A percentile compares a stretch with the other conserved stretches of the same genome.
phyloP scores from a whole-genome alignment of 2,329 filamentous ascomycete genomes.

The Teratosphaeria destructans region DNA sequence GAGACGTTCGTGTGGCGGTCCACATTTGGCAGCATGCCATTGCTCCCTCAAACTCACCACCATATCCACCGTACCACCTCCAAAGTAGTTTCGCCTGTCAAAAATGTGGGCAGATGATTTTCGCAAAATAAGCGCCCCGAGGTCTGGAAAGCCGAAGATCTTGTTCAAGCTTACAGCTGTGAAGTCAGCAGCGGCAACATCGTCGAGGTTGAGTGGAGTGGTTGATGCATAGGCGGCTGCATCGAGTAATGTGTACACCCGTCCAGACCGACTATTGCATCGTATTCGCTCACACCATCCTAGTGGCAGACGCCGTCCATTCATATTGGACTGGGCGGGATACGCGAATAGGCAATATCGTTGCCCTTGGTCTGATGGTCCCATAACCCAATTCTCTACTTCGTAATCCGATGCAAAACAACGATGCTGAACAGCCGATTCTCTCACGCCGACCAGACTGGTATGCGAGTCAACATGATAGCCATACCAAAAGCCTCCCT shows the following conservation, averaged over 20 bases:
- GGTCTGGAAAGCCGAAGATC: constrained; percentile 92
- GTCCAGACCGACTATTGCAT: background rate
- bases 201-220: constrained; percentile 59
- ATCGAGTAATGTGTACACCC: constrained; percentile 62
- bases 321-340: constrained; percentile 88
- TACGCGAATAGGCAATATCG: constrained; percentile 58
- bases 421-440: constrained; percentile 48
- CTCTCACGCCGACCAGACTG: constrained; percentile 68
- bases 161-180: constrained; percentile 86
- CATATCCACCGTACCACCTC: constrained; percentile 88
- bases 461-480: constrained; percentile 83
- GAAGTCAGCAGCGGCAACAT: constrained; percentile 66
- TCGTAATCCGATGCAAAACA: constrained; percentile 57
- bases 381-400: constrained; percentile 53
- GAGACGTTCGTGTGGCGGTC: constrained; percentile 63
- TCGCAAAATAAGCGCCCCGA: constrained; percentile 74
- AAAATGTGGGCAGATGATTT: constrained; percentile 56
- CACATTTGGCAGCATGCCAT: constrained; percentile 72
- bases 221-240: constrained; percentile 75
- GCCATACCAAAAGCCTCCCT: constrained; percentile 64
- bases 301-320: constrained; percentile 64
- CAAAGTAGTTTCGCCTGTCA: constrained; percentile 67
- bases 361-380: background rate
- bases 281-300: constrained; percentile 43
- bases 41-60: constrained; percentile 61